Conservation (phyloP, 176 grass and related monocot species). For the Oryza brachyantha region DNA sequence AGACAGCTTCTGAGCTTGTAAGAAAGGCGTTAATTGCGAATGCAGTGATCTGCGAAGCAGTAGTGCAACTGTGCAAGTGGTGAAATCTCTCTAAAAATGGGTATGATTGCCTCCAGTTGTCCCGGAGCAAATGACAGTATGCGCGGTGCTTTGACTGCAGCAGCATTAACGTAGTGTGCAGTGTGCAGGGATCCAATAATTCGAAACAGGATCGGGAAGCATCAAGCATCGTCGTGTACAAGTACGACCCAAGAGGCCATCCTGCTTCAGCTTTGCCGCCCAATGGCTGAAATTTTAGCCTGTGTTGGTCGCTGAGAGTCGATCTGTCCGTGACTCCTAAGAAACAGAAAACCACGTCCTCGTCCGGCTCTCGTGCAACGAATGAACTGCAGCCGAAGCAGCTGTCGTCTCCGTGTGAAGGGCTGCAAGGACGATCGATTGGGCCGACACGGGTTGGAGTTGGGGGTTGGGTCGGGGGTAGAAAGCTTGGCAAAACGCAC, state of each 20-base stretch:
- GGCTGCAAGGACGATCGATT: background rate
- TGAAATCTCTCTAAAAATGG: background rate
- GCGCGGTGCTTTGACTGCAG: background rate
- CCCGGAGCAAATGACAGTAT: background rate
- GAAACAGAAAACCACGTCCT: background rate
- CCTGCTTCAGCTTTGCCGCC: background rate
- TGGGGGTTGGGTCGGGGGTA: conserved; percentile 31
- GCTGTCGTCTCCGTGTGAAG: background rate
- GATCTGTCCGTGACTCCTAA: background rate
- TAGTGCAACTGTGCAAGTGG: background rate
- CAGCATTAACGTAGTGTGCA: conserved; percentile 2
- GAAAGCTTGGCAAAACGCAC: background rate
- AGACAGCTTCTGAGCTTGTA: background rate
- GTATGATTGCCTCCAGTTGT: conserved; percentile 3
- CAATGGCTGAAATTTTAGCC: background rate
- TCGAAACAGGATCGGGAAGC: background rate
- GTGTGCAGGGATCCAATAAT: background rate
- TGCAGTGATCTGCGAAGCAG: background rate
- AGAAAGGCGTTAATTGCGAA: background rate
- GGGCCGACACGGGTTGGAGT: background rate
- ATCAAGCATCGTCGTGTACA: background rate
- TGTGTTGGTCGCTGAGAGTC: background rate
- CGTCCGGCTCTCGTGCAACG: no score
- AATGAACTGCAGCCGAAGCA: background rate
- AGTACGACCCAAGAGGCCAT: background rate